Evolutionary conservation across 176 grass and related monocot genomes (phyloP).

Genomic region (Aechmea fasciata): DNA sequence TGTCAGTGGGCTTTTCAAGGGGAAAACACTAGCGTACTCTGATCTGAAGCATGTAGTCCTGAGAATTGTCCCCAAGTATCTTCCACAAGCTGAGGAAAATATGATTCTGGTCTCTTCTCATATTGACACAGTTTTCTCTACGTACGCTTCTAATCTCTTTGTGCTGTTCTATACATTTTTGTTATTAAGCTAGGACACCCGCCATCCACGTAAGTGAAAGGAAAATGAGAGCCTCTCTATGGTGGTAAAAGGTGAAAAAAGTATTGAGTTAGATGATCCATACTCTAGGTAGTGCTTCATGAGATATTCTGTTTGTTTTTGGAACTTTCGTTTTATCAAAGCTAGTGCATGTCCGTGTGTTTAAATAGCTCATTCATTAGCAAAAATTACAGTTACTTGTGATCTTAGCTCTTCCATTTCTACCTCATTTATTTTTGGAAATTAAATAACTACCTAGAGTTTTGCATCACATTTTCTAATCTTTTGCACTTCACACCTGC

Average conservation of each 20-base stretch:
- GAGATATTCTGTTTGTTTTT: background rate
- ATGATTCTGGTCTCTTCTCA: constrained; percentile 92
- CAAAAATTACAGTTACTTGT: background rate
- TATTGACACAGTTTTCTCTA: constrained; percentile 89
- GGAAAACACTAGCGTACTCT: constrained; percentile 87
- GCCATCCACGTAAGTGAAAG: background rate
- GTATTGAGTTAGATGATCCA: too few species aligned
- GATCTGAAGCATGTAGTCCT: constrained; percentile 87
- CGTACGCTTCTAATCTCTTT: constrained; percentile 37
- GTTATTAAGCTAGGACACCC: background rate
- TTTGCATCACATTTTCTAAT: background rate
- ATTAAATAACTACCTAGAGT: background rate
- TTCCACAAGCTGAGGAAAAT: constrained; percentile 72
- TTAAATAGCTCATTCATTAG: background rate
- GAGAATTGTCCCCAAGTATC: constrained; percentile 90
- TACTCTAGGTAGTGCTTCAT: background rate
- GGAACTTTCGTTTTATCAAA: background rate
- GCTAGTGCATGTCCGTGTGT: background rate
- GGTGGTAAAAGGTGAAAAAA: too few species aligned
- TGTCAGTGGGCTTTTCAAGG: constrained; percentile 61
- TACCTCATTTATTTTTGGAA: constrained; percentile 2
- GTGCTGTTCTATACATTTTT: background rate
- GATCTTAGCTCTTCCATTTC: background rate
- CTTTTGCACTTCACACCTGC: background rate
- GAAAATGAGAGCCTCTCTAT: too few species aligned